phyloP scores from a whole-genome alignment of 495 filamentous ascomycete genomes.

The Trichocladium antarcticum region DNA sequence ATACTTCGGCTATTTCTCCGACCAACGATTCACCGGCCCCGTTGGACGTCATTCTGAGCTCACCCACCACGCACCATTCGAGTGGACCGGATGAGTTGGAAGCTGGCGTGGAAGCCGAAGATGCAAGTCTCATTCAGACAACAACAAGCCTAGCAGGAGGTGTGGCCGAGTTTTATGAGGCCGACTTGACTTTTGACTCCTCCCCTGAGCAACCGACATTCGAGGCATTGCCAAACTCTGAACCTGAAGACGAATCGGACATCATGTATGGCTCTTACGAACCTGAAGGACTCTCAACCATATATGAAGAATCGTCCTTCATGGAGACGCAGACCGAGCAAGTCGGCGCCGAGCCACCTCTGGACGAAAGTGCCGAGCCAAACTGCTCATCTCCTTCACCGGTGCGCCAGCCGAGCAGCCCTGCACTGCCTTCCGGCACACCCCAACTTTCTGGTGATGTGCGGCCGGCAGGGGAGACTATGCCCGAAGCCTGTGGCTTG shows the following conservation, averaged over 20 bases:
- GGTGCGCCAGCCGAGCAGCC: background rate
- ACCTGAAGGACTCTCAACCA: slow-evolving; percentile 23
- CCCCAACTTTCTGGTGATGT: background rate
- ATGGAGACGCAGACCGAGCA: background rate
- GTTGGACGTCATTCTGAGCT: background rate
- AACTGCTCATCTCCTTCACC: background rate
- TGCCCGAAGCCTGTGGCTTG: background rate
- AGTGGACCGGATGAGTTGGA: slow-evolving; percentile 1
- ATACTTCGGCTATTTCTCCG: background rate
- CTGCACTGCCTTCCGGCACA: background rate
- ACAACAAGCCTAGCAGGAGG: slow-evolving; percentile 6
- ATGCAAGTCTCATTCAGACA: slow-evolving; percentile 11
- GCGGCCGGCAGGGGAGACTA: background rate
- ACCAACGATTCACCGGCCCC: background rate
- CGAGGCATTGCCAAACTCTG: background rate
- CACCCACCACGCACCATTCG: background rate
- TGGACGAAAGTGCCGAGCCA: background rate
- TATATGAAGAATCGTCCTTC: slow-evolving; percentile 18
- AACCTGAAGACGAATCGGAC: background rate
- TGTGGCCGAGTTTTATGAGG: background rate
- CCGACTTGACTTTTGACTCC: background rate
- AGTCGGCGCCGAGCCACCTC: background rate
- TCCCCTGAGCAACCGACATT: background rate
- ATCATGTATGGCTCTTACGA: slow-evolving; percentile 10
- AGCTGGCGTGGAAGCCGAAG: background rate